Conservation (phyloP, 495 filamentous ascomycete genomes). For the Collariella sp. region DNA sequence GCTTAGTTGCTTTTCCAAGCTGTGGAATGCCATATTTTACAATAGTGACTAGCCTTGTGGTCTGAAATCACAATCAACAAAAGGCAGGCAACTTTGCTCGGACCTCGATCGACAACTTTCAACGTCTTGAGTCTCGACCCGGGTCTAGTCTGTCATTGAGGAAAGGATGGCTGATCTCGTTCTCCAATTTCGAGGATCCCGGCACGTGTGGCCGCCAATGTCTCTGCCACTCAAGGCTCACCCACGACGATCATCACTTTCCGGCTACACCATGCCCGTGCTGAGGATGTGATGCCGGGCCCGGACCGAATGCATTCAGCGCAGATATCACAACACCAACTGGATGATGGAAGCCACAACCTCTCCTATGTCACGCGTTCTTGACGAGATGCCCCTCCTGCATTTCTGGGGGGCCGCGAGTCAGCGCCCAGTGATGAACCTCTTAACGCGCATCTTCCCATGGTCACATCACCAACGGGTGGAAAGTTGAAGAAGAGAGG, state of each 20-base stretch:
- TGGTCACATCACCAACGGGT: not conserved
- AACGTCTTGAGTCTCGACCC: too few species aligned
- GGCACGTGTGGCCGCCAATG: too few species aligned
- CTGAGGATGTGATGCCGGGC: slow-evolving; percentile 3
- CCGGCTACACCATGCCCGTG: not conserved
- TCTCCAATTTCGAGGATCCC: too few species aligned
- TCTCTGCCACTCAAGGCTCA: not conserved
- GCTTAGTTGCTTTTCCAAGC: too few species aligned
- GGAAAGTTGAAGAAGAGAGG: not conserved
- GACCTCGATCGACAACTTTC: too few species aligned
- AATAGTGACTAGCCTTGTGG: not conserved
- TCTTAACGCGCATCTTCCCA: not conserved
- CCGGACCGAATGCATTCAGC: not conserved
- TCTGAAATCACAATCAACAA: not conserved
- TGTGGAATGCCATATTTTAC: not conserved
- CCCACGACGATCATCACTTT: not conserved
- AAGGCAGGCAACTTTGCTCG: not conserved
- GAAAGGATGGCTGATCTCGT: too few species aligned
- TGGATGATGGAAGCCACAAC: not conserved
- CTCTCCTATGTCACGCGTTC: not conserved
- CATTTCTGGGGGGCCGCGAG: not conserved
- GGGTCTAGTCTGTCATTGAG: too few species aligned
- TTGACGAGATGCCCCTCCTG: not conserved
- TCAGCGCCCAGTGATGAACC: not conserved
- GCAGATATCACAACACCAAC: not conserved